phyloP scores from a whole-genome alignment of 768 basidiomycete species.

The Boletus rubescentipes region DNA sequence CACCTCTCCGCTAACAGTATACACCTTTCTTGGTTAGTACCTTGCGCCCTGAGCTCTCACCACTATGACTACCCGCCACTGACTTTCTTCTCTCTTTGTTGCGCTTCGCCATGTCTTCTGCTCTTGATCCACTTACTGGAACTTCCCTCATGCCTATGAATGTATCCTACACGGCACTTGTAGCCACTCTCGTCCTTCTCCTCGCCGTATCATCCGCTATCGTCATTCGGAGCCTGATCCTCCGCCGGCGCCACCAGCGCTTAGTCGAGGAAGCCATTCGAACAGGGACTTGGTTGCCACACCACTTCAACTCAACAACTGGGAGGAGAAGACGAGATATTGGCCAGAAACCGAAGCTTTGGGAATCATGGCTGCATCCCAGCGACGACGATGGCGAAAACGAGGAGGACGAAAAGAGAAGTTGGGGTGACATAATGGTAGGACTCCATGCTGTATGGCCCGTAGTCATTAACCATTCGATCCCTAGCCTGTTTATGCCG shows the following conservation, averaged over 20 bases:
- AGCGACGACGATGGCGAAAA: conserved; percentile 8
- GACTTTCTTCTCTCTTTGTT: not conserved
- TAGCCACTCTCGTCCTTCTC: conserved; percentile 66
- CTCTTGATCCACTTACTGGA: not conserved
- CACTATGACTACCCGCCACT: not conserved
- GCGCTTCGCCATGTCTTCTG: conserved; percentile 19
- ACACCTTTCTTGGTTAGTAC: conserved; percentile 34
- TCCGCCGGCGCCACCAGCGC: conserved; percentile 59
- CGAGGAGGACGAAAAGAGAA: conserved; percentile 18
- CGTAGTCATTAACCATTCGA: not conserved
- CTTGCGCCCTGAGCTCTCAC: not conserved
- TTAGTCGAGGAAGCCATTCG: conserved; percentile 63
- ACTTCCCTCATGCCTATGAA: conserved; percentile 2
- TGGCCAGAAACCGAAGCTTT: conserved; percentile 32
- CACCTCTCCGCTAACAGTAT: conserved; percentile 21
- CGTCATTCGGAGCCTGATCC: conserved; percentile 59
- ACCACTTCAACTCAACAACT: conserved; percentile 9
- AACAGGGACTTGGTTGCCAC: conserved; percentile 58
- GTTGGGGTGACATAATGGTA: conserved; percentile 33
- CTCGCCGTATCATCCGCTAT: conserved; percentile 67
- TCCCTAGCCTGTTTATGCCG: conserved; percentile 25
- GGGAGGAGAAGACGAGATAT: conserved; percentile 27
- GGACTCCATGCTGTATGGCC: not conserved
- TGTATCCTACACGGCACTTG: conserved; percentile 42
- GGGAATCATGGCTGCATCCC: conserved; percentile 27